Evolutionary conservation across 202 grass and related monocot genomes (phyloP).

Genomic region (Brachypodium distachyon): DNA sequence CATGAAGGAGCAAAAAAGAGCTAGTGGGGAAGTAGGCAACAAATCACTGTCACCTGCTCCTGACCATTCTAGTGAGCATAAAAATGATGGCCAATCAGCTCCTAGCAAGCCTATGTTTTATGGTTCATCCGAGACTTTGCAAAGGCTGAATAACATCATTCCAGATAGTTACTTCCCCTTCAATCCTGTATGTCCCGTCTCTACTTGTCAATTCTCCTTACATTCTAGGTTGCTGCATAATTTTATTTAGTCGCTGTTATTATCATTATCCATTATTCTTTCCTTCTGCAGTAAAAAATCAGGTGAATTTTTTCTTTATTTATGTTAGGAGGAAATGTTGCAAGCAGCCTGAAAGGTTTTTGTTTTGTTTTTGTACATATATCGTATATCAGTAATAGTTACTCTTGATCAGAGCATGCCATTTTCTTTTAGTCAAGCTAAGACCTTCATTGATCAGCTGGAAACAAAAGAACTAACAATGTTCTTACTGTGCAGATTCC

Average conservation of each 20-base stretch:
- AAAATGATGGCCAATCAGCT: constrained; percentile 27
- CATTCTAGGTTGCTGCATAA: neutral
- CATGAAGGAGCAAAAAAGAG: constrained; percentile 46
- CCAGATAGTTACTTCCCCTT: constrained; percentile 87
- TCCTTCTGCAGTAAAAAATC: neutral
- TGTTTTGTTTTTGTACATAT: neutral
- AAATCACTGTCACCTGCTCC: constrained; percentile 20
- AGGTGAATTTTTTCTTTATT: neutral
- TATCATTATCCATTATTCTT: neutral
- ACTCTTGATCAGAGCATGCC: constrained; percentile 2
- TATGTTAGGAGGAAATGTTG: neutral
- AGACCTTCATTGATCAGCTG: neutral
- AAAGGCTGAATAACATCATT: constrained; percentile 58
- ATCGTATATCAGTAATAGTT: neutral
- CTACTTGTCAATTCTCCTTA: neutral
- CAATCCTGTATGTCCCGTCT: constrained; percentile 57
- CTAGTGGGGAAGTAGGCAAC: constrained; percentile 37
- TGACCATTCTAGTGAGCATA: constrained; percentile 29
- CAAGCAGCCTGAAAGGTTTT: neutral
- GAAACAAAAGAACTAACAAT: constrained; percentile 8
- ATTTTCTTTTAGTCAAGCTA: constrained; percentile 6
- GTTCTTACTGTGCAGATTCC: constrained; percentile 54
- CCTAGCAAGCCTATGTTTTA: constrained; percentile 23
- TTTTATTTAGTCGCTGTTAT: neutral
- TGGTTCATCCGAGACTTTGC: constrained; percentile 40